Evolutionary conservation across 139 green algal genomes (phyloP).

Genomic region (Tetradesmus lagerheimii): DNA sequence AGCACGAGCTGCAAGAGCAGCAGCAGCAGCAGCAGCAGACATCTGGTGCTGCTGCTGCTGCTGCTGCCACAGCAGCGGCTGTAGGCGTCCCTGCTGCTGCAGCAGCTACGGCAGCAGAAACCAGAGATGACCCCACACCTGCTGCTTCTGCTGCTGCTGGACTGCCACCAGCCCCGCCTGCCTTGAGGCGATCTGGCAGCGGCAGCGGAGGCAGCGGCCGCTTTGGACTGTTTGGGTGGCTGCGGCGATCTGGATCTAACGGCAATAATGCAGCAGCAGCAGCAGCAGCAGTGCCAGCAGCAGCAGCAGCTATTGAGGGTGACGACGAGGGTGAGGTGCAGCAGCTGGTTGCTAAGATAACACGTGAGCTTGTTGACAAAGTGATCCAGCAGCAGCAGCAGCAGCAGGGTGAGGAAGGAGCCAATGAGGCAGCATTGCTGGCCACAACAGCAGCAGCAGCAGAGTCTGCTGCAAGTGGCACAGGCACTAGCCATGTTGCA

Average conservation of each 20-base stretch:
- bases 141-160: neutral
- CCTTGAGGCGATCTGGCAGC: neutral
- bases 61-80: neutral
- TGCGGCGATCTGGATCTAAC: neutral
- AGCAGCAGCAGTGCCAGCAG: neutral
- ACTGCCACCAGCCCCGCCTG: neutral
- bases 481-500: no score
- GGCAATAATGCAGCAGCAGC: neutral
- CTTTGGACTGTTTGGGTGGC: neutral
- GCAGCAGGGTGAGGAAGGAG: neutral
- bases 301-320: neutral
- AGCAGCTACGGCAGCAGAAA: constrained; percentile 1
- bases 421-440: neutral
- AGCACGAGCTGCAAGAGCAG: neutral
- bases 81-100: constrained; percentile 1
- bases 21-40: constrained; percentile 1
- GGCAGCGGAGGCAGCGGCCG: neutral
- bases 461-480: neutral
- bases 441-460: neutral
- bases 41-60: neutral
- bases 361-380: neutral
- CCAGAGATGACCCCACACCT: neutral
- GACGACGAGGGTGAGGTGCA: neutral
- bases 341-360: neutral
- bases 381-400: constrained; percentile 18